These are phyloP conservation scores for Sutorius eximius DNA, from an alignment of 1,284 basidiomycete genomes.

Conservation along the genomic window DNA sequence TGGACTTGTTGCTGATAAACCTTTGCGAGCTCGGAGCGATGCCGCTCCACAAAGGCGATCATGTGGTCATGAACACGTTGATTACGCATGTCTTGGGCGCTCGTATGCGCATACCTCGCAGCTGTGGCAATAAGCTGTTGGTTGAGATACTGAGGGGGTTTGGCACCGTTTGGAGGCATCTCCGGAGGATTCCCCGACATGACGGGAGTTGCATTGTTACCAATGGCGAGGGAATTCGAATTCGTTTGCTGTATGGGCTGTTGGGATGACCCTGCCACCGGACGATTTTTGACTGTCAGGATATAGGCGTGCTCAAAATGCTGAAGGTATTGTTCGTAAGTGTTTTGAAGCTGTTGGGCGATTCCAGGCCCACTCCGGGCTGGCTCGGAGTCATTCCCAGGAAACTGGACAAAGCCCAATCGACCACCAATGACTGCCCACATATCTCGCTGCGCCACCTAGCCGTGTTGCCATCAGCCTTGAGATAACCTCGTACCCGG, in stretches of 20 bases:
- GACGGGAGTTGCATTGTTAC: slow-evolving; percentile 16
- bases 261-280: slow-evolving; percentile 13
- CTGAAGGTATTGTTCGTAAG: slow-evolving; percentile 59
- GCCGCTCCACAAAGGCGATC: slow-evolving; percentile 56
- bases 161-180: slow-evolving; percentile 14
- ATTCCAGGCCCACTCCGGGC: slow-evolving; percentile 57
- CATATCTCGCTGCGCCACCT: slow-evolving; percentile 57
- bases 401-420: slow-evolving; percentile 63
- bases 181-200: slow-evolving; percentile 25
- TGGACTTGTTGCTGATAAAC: slow-evolving; percentile 28
- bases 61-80: slow-evolving; percentile 50
- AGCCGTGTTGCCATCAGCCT: slow-evolving; percentile 4
- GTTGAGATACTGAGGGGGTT: slow-evolving; percentile 10
- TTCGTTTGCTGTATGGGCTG: slow-evolving; percentile 19
- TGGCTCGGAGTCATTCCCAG: slow-evolving; percentile 54
- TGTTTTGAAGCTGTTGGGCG: slow-evolving; percentile 56
- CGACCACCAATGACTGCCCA: slow-evolving; percentile 67
- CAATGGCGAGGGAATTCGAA: slow-evolving; percentile 6
- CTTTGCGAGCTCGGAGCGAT: slow-evolving; percentile 42
- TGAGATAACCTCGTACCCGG: neutral
- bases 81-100: slow-evolving; percentile 51
- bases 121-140: slow-evolving; percentile 27
- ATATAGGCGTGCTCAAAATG: slow-evolving; percentile 60
- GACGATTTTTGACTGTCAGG: slow-evolving; percentile 27
- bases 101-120: slow-evolving; percentile 41